Evolutionary conservation across 768 basidiomycete species (phyloP).

Genomic region (Psilocybe azurescens): DNA sequence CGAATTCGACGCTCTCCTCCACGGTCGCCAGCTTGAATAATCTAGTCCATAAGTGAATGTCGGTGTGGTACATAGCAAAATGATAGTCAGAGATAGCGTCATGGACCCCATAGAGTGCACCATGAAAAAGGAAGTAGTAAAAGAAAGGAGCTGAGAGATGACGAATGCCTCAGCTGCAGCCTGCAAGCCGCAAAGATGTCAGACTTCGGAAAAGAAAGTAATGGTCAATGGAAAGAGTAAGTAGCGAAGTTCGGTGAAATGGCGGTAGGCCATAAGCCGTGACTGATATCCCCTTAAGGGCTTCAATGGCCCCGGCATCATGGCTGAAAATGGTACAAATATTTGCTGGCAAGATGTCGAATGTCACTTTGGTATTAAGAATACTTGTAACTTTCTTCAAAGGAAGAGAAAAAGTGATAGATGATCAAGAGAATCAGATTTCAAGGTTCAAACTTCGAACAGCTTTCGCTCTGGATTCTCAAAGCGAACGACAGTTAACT

Average conservation of each 20-base stretch:
- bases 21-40: slow-evolving; percentile 16
- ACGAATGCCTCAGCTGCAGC: neutral
- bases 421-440: no score
- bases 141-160: slow-evolving; percentile 1
- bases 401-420: no score
- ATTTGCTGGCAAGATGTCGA: neutral
- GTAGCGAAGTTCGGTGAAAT: neutral
- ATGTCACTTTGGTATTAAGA: neutral
- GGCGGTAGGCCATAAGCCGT: neutral
- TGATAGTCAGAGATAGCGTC: slow-evolving; percentile 24
- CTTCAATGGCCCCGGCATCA: neutral
- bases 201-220: slow-evolving; percentile 4
- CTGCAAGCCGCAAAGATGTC: slow-evolving; percentile 7
- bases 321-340: neutral
- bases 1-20: slow-evolving; percentile 16
- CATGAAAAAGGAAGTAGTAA: slow-evolving; percentile 1
- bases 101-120: slow-evolving; percentile 19
- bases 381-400: neutral
- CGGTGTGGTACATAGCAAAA: slow-evolving; percentile 24
- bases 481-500: no score
- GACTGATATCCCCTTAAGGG: slow-evolving; percentile 16
- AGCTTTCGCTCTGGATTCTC: no score
- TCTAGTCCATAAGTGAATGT: slow-evolving; percentile 20
- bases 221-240: neutral
- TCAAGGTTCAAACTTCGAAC: no score